These are phyloP conservation scores for Talaromyces sp. DNA, from an alignment of 2,329 filamentous ascomycete genomes.

Conservation along the genomic window DNA sequence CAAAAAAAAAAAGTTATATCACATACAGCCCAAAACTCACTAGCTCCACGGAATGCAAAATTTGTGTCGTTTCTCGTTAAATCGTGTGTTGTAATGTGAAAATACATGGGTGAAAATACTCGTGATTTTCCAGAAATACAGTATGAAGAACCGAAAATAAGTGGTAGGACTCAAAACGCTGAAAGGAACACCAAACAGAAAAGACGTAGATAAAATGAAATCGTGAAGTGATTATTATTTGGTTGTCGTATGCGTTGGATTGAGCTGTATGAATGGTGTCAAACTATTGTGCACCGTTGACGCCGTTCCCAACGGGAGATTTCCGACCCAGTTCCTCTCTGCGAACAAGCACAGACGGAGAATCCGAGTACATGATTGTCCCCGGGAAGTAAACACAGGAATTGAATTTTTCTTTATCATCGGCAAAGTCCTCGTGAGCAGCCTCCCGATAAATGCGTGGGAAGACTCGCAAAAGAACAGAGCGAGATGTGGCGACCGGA, in stretches of 20 bases:
- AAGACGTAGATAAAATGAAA: background rate
- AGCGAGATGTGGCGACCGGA: slow-evolving; percentile 24
- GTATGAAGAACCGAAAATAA: background rate
- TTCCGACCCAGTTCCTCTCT: slow-evolving; percentile 36
- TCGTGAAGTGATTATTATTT: background rate
- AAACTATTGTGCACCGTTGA: background rate
- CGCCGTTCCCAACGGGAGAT: slow-evolving; percentile 5
- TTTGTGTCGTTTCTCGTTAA: background rate
- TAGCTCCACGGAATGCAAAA: background rate
- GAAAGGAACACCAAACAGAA: background rate
- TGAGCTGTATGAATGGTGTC: background rate
- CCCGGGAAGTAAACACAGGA: slow-evolving; percentile 48
- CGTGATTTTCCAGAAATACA: background rate
- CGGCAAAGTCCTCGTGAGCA: slow-evolving; percentile 45
- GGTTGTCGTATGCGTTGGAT: background rate
- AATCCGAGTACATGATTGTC: slow-evolving; percentile 48
- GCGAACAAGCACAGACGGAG: slow-evolving; percentile 36
- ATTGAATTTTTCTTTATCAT: slow-evolving; percentile 41
- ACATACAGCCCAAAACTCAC: background rate
- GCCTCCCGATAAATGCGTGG: slow-evolving; percentile 51
- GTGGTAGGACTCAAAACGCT: background rate
- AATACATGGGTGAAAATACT: background rate
- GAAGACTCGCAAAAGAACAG: slow-evolving; percentile 48
- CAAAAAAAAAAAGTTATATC: background rate
- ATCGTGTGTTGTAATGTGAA: background rate